Base-by-base conservation (phyloP, 1,139 yeast genomes). In the Blastobotrys raffinosifermentans region DNA sequence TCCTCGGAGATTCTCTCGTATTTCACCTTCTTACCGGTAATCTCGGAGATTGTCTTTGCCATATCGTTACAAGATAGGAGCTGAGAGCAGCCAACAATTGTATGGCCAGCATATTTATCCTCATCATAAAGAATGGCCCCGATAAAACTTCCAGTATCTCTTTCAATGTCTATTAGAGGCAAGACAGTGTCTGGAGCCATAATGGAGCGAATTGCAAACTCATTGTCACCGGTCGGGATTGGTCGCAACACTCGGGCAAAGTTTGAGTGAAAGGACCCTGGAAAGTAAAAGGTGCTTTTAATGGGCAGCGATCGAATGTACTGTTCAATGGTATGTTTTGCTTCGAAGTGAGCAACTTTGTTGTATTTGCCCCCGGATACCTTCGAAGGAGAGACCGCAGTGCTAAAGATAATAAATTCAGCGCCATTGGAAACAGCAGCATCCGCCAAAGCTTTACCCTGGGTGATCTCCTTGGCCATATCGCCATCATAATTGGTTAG, bases 401-500 rank as follows among this genome's bases (percentile, higher is more conserved):
- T 31, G 29, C 40, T 35, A 25, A 21, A 39, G 20, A 39, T 37
- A 21, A 39, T 4, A 19, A 26, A 37, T 26, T 39, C 14, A 5
- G 30, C 37, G 11, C 33, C 47, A 18, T 27, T 31, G 14, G n/a
- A 31, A 14, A 34, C 45, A 30, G 33, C 42, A 17, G 37, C 41
- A 29, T 34, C 41, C 13, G 34, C 45, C 13, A 41, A 17, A 17
- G 29, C 30, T 26, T 39, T 39, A 4, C 34, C 35, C 19, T n/a
- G 14, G 11, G 10, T 9, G 10, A 15, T n/a, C 14, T 29, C 32
- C 9, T 19, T 19, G n/a, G 17, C 11, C 22, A 18, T 18, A n/a
- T 16, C 4, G 14, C 7, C 10, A n/a, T n/a, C n/a, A n/a, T n/a
- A n/a, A n/a, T n/a, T n/a, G n/a, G n/a, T n/a, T n/a, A n/a, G n/a